Conservation (phyloP, 2,329 filamentous ascomycete genomes). For the Colletotrichum endophyticum region DNA sequence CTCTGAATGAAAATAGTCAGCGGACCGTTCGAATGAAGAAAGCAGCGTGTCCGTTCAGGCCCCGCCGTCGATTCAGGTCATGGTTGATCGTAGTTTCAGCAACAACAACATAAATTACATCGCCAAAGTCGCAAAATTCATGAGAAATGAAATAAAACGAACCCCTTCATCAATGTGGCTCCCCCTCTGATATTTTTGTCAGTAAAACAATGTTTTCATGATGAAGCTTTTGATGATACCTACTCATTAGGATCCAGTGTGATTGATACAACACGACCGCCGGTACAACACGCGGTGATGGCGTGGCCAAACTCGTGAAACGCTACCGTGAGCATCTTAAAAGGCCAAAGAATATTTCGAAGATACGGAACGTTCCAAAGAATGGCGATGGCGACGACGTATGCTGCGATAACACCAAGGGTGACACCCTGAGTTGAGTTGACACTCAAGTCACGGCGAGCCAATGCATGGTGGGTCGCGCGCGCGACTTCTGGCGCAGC, state of each 20-base stretch:
- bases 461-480: conserved; percentile 31
- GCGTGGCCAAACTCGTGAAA: conserved; percentile 85
- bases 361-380: conserved; percentile 83
- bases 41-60: background rate
- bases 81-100: background rate
- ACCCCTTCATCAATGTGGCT: conserved; percentile 71
- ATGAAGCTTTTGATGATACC: background rate
- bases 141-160: background rate
- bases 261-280: conserved; percentile 76
- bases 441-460: conserved; percentile 60
- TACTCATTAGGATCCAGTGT: conserved; percentile 72
- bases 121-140: background rate
- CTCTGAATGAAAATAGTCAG: background rate
- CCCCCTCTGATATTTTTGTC: conserved; percentile 40
- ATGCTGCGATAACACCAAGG: conserved; percentile 72
- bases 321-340: conserved; percentile 86
- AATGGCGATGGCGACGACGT: conserved; percentile 73
- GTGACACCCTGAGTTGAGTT: conserved; percentile 75
- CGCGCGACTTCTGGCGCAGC: conserved; percentile 2
- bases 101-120: background rate
- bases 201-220: background rate
- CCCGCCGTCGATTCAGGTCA: background rate
- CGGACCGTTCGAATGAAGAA: background rate
- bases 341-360: conserved; percentile 78
- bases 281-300: conserved; percentile 73